Base-by-base conservation (phyloP, 495 filamentous ascomycete species). In the Bacidia gigantensis region DNA sequence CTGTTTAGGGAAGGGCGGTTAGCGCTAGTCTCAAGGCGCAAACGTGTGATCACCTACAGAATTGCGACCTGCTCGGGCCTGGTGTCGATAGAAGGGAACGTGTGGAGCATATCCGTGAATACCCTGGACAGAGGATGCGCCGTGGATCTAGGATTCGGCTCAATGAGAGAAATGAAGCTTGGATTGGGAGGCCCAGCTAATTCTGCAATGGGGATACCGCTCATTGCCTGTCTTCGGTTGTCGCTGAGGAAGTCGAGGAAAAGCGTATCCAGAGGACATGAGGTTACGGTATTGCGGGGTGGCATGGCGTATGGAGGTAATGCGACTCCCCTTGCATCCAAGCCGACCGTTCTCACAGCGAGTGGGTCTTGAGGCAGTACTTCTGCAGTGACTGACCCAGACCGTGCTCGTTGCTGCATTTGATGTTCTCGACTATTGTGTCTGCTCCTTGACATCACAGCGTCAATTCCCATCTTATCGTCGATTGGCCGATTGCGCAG, bases 61-160 rank as follows among this genome's bases (percentile, higher is more conserved):
- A 88, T 75, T 17, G 79, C 86, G 2, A 89, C 77, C 57, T 84
- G 80, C 62, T 89, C 87, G 3, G 87, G 86, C 0, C 89, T 71
- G 2, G 67, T 66, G 11, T 67, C 67, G 7, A 93, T 73, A 53
- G 80, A 78, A 0, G 86, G 84, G 56, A 90, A 89, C 21, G 78
- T 81, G 38, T 76, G 68, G 0, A 90, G 69, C 53, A 92, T 86
- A 62, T 90, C 86, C 22, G 83, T 88, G 59, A 90, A 84, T 9
- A 92, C 78, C 56, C 83, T 85, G 18, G 84, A 88, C 1, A 90
- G 70, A 0, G 84, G 83, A 59, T 90, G 86, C 2, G 81, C 79
- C 56, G 74, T 70, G 5, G 65, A 62, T 54, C 70, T 72, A 29
- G 69, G 68, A 46, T 81, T 70, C 0, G 84, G 83, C 60, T 87